Evolutionary conservation across 1,284 basidiomycete genomes (phyloP), one percentile per base, ranked within the genome.

Genomic region (Spongiforma sp.): DNA sequence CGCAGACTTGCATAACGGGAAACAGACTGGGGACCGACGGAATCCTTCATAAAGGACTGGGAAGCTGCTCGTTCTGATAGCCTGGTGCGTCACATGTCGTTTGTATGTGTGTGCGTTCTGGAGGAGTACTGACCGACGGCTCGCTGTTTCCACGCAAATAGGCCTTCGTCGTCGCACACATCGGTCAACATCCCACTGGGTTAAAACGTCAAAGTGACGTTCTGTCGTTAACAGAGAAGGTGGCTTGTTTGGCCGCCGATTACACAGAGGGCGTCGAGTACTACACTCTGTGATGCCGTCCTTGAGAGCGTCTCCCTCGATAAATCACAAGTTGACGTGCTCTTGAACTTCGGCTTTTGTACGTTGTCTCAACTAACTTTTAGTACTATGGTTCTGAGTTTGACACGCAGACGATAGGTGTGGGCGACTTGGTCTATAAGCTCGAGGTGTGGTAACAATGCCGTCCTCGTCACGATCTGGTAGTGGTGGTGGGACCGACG

Each of bases 361-460:
- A 93, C 91, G 97, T 99, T 48, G 94, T 98, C 19, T 96, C 94
- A 8, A 88, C 92, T 19, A 95, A 99, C 77, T 97, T 99, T 73
- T 90, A 94, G 65, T 86, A 95, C 41, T 94, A 87, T 71, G 85
- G 98, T 68, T 93, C 94, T 10, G 95, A 97, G 72, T 95, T 94
- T 69, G 90, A 95, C 62, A 89, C 90, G 1, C 80, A 73, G 7
- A 80, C 78, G 28, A 82, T 86, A 14, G 84, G 78, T 28, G 82
- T 85, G 12, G 84, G 82, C 11, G 89, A 87, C 4, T 74, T 81
- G 10, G 83, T 91, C 8, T 78, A 84, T 34, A 89, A 91, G 69
- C 89, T 96, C 1, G 92, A 93, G 97, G 98, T 99, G 96, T 73
- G 96, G 96, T 8, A 96, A 96, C 75, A 96, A 99, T 77, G 95